phyloP scores from a whole-genome alignment of 2,329 filamentous ascomycete genomes.

The Verticillium alfalfae region DNA sequence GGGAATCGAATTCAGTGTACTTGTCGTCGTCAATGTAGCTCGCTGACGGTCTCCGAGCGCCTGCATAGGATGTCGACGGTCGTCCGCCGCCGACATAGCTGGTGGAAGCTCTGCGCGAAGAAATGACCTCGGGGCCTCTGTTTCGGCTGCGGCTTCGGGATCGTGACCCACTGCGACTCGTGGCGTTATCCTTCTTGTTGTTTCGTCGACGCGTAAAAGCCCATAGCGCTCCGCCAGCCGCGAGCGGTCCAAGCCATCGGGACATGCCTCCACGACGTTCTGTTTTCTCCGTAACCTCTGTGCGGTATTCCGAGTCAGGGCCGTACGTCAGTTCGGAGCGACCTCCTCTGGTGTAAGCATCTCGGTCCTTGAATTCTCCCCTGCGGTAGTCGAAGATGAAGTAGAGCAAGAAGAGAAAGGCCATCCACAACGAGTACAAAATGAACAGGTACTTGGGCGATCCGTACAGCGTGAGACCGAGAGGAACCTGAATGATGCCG shows the following conservation, averaged over 20 bases:
- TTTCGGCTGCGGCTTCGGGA: conserved; percentile 28
- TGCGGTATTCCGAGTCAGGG: conserved; percentile 35
- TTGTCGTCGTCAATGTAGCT: conserved; percentile 63
- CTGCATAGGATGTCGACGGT: conserved; percentile 43
- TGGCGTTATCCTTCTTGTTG: conserved; percentile 31
- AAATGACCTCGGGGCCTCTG: conserved; percentile 41
- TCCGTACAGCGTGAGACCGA: conserved; percentile 88
- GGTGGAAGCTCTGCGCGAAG: conserved; percentile 46
- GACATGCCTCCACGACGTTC: conserved; percentile 19
- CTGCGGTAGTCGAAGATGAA: conserved; percentile 73
- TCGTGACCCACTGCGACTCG: conserved; percentile 30
- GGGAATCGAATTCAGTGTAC: conserved; percentile 39
- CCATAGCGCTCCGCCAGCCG: conserved; percentile 43
- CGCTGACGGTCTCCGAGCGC: conserved; percentile 26
- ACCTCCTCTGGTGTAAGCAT: conserved; percentile 52
- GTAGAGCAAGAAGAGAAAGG: conserved; percentile 66
- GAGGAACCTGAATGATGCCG: conserved; percentile 78
- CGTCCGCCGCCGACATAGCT: conserved; percentile 48
- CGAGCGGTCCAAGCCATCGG: conserved; percentile 47
- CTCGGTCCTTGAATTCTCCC: conserved; percentile 45
- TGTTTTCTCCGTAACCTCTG: conserved; percentile 24
- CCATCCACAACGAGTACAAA: conserved; percentile 74
- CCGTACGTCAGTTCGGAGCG: conserved; percentile 44
- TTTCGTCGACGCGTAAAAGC: conserved; percentile 37
- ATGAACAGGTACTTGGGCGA: conserved; percentile 83